phyloP scores from a whole-genome alignment of 2,329 filamentous ascomycete species.

The Aspergillus carbonarius region DNA sequence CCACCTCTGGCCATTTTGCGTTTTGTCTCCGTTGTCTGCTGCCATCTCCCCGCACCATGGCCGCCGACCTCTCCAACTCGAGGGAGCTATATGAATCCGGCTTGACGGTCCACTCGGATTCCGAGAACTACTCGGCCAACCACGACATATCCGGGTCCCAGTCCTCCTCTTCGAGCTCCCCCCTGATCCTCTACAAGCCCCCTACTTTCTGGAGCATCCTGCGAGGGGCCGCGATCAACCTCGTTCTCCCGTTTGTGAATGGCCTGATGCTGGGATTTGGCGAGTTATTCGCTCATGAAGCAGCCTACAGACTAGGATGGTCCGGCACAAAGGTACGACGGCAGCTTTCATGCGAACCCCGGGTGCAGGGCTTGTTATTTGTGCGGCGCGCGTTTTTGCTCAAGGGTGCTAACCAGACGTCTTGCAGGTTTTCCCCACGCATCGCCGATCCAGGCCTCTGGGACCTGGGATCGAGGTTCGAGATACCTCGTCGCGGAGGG shows the following conservation, averaged over 20 bases:
- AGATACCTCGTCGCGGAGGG: slow-evolving; percentile 59
- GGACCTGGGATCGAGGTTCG: slow-evolving; percentile 82
- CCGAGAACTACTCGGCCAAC: slow-evolving; percentile 48
- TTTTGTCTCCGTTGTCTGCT: background rate
- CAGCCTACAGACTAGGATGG: slow-evolving; percentile 91
- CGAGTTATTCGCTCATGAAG: slow-evolving; percentile 94
- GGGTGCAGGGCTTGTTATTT: background rate
- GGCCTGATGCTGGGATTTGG: slow-evolving; percentile 98
- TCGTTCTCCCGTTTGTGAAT: slow-evolving; percentile 94
- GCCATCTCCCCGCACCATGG: slow-evolving; percentile 26
- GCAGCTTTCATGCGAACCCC: background rate
- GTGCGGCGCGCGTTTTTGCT: background rate
- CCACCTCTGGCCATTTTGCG: background rate
- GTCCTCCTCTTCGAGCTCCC: slow-evolving; percentile 37
- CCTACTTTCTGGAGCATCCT: slow-evolving; percentile 84
- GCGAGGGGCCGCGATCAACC: slow-evolving; percentile 88
- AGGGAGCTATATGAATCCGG: slow-evolving; percentile 45
- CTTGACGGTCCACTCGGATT: slow-evolving; percentile 49
- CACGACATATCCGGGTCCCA: slow-evolving; percentile 34
- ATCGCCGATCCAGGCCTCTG: slow-evolving; percentile 65
- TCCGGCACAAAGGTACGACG: slow-evolving; percentile 79
- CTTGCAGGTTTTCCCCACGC: slow-evolving; percentile 55
- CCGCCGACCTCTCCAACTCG: slow-evolving; percentile 32
- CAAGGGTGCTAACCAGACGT: background rate
- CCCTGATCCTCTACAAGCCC: slow-evolving; percentile 70